These are phyloP conservation scores for Colletotrichum spinosum DNA, from an alignment of 2,329 filamentous ascomycete genomes.

Conservation along the genomic window DNA sequence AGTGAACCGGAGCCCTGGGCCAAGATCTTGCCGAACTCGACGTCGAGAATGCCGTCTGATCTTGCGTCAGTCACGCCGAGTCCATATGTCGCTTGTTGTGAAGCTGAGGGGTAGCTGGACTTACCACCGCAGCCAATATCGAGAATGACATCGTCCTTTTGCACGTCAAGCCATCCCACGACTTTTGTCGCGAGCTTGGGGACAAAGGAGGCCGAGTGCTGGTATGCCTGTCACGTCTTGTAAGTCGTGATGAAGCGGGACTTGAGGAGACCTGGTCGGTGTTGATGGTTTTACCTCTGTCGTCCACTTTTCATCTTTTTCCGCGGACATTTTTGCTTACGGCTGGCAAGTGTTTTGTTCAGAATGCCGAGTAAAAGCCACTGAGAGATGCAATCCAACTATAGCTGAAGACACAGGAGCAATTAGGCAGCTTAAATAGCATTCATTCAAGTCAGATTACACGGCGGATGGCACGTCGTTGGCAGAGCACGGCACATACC, in stretches of 20 bases:
- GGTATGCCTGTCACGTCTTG: conserved; percentile 60
- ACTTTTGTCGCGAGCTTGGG: conserved; percentile 71
- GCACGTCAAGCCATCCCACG: conserved; percentile 67
- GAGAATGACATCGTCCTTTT: conserved; percentile 68
- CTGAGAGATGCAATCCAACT: too few species aligned
- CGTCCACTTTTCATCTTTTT: conserved; percentile 52
- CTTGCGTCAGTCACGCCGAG: conserved; percentile 15
- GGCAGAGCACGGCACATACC: not conserved
- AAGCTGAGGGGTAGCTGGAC: conserved; percentile 24
- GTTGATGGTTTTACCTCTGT: conserved; percentile 47
- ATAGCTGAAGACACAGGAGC: too few species aligned
- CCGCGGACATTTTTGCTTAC: conserved; percentile 38
- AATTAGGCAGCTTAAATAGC: not conserved
- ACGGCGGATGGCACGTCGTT: conserved; percentile 19
- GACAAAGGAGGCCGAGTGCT: conserved; percentile 72
- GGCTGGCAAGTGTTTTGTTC: not conserved
- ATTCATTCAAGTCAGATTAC: conserved; percentile 14
- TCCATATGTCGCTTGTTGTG: not conserved
- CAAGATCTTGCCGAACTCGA: conserved; percentile 62
- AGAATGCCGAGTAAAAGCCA: not conserved
- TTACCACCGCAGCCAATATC: conserved; percentile 74
- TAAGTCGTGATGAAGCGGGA: conserved; percentile 10
- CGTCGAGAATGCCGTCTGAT: conserved; percentile 68
- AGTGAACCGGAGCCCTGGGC: conserved; percentile 59
- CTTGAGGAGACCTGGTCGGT: not conserved